A percentile compares a stretch with the other conserved stretches of the same genome.
phyloP scores from a whole-genome alignment of 2,329 filamentous ascomycete species.

The Rhynchosporium agropyri region DNA sequence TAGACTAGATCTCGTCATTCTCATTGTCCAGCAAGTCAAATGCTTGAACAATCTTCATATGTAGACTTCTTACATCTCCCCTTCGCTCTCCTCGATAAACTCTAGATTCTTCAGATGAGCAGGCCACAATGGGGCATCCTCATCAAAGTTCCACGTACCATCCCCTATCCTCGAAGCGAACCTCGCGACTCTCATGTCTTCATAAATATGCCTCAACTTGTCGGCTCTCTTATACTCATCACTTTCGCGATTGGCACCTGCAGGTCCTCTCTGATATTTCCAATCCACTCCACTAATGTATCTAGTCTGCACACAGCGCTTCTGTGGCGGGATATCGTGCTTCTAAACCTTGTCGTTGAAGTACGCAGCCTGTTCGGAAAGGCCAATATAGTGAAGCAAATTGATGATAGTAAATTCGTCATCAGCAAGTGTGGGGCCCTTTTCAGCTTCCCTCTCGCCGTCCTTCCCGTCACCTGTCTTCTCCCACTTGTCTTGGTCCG shows the following conservation, averaged over 20 bases:
- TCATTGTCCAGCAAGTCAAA: too few relatives aligned
- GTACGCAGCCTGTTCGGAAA: conserved; percentile 2
- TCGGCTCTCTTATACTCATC: neutral
- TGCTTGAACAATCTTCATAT: too few relatives aligned
- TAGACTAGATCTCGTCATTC: too few relatives aligned
- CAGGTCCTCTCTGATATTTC: neutral
- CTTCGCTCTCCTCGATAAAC: neutral
- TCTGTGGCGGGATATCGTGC: neutral
- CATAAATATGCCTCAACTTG: neutral
- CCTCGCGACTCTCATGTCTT: neutral
- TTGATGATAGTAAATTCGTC: conserved; percentile 13
- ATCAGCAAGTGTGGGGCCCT: conserved; percentile 17
- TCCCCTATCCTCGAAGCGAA: neutral
- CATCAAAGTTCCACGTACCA: neutral
- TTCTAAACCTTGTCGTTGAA: neutral
- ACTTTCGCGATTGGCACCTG: neutral
- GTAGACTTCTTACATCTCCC: too few relatives aligned
- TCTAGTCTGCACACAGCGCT: neutral
- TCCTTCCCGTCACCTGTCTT: neutral
- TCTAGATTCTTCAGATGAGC: neutral
- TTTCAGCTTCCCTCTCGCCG: neutral
- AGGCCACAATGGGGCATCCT: neutral
- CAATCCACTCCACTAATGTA: neutral
- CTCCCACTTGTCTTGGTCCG: conserved; percentile 16
- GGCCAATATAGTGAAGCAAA: conserved; percentile 13